These are phyloP conservation scores for Monilinia fructigena DNA, from an alignment of 2,329 filamentous ascomycete genomes.

Conservation along the genomic window DNA sequence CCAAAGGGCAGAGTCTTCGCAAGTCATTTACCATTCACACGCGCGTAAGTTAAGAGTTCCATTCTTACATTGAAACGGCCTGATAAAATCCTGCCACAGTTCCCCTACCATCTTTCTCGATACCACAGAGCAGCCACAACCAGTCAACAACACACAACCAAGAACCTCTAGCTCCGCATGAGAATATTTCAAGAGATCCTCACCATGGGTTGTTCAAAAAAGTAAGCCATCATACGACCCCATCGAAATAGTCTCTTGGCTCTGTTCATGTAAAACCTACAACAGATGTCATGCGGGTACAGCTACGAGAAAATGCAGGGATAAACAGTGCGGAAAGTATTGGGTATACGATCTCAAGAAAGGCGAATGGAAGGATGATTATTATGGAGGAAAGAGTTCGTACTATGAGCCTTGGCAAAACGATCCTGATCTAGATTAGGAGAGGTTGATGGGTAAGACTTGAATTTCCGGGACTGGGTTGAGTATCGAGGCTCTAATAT, in stretches of 20 bases:
- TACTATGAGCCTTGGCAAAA: not conserved
- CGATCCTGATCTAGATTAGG: not conserved
- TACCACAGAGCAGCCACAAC: not conserved
- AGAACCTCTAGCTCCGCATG: too few species aligned
- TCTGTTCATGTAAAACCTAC: not conserved
- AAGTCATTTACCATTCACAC: not conserved
- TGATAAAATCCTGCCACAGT: not conserved
- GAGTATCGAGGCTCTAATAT: not conserved
- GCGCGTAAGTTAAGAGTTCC: too few species aligned
- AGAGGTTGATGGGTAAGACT: not conserved
- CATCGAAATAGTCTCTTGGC: not conserved
- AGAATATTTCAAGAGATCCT: not conserved
- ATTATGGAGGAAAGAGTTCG: not conserved
- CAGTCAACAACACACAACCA: not conserved
- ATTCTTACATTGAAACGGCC: too few species aligned
- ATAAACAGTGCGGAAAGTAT: not conserved
- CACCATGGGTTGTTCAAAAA: too few species aligned
- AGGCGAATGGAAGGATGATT: not conserved
- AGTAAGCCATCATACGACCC: not conserved
- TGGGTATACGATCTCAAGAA: not conserved
- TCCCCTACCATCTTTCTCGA: not conserved
- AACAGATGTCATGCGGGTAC: not conserved
- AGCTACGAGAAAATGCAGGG: not conserved
- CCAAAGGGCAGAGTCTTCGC: not conserved
- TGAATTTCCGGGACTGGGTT: not conserved